Evolutionary conservation across 179 eudicot species (phyloP).

Genomic region (Amaranthus tricolor): DNA sequence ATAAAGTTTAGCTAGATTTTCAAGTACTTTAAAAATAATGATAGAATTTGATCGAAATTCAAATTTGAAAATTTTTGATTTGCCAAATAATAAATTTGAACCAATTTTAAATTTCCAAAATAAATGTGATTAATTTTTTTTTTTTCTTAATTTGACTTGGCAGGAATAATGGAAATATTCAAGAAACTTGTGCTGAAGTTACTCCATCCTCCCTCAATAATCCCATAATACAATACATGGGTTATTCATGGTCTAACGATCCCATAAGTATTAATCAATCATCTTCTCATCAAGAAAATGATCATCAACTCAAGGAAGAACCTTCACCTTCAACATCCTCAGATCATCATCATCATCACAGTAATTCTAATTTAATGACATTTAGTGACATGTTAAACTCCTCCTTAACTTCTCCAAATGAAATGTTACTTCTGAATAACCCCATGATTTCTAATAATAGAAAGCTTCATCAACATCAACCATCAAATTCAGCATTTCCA

Average conservation of each 20-base stretch:
- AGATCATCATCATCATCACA: constrained; percentile 17
- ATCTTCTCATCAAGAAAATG: constrained; percentile 1
- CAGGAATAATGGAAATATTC: constrained; percentile 31
- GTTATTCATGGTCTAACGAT: constrained; percentile 30
- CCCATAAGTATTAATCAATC: constrained; percentile 24
- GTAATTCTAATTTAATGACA: constrained; percentile 30
- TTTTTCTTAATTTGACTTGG: not conserved
- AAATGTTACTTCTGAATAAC: constrained; percentile 39
- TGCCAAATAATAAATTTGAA: no score
- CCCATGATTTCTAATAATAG: constrained; percentile 19
- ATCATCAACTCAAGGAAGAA: constrained; percentile 30
- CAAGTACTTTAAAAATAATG: no score
- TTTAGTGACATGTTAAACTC: constrained; percentile 44
- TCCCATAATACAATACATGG: constrained; percentile 46
- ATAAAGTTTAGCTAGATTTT: no score
- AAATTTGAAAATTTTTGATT: no score
- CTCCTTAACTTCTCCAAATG: constrained; percentile 36
- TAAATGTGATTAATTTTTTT: no score
- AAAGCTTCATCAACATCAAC: constrained; percentile 14
- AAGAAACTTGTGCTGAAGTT: constrained; percentile 30
- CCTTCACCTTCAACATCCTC: constrained; percentile 23
- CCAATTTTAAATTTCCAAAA: no score
- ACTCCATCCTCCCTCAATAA: constrained; percentile 21
- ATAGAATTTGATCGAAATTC: no score
- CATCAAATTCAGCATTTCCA: constrained; percentile 14